Evolutionary conservation across 805 yeast genomes (phyloP), one percentile per base, ranked within the genome.

Genomic region (Wickerhamomyces strasburgensis): DNA sequence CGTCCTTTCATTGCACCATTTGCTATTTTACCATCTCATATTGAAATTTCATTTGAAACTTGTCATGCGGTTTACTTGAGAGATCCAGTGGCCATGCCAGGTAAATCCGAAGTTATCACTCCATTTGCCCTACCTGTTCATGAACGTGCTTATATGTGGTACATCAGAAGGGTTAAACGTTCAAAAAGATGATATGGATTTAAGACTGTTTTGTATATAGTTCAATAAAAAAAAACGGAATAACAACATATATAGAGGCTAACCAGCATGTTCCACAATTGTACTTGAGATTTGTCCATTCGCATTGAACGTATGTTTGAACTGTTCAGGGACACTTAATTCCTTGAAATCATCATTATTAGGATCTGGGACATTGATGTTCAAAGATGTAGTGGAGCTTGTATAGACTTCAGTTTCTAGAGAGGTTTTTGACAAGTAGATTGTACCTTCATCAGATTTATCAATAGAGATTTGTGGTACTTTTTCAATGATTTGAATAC

Each of bases 61-160:
- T 90, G 98, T 59, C 96, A 89, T 60, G 97, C 96, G 5, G 84
- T 93, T n/a, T 93, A 90, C 62, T 65, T 93, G 60, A 82, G 97
- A 64, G 95, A 93, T 60, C 98, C 98, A 13, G 88, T 93, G 34
- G 95, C 97, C 11, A 78, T 97, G 60, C 96, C 97, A 6, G 97
- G 96, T 39, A 89, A 85, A 57, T 84, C 96, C 23, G 98, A 93
- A 68, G 95, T 93, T 42, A 84, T 93, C 45, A 70, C 96, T 39
- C 98, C 98, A 37, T 86, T 82, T 61, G 80, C 81, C 27, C 70
- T 77, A 44, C 80, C 79, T 42, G 77, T 80, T 47, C 97, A 90
- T 55, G 93, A 89, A 66, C 78, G 95, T 61, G 96, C 97, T 28
- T 89, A 84, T 70, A 84, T 88, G 93, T 88, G 81, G 75, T 90